A percentile compares a stretch with the other conserved stretches of the same genome.
phyloP scores from a whole-genome alignment of 768 basidiomycete genomes.

The Suillus lakei region DNA sequence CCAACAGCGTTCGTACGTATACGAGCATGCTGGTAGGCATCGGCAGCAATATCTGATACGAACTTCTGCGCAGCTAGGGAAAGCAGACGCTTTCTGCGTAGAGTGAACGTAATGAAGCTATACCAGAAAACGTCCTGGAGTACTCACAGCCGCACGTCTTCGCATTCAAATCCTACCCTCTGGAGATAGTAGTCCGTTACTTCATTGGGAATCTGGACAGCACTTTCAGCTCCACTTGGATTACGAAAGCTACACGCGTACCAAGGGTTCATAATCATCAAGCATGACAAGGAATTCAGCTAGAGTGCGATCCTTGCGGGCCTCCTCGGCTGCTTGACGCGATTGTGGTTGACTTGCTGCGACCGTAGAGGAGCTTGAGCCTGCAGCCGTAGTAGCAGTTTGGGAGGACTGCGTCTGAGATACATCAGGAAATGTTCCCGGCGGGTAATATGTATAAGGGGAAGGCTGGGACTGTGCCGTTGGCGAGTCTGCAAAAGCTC shows the following conservation, averaged over 20 bases:
- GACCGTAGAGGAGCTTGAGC: slow-evolving; percentile 21
- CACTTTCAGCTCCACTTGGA: not conserved
- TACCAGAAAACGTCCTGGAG: slow-evolving; percentile 8
- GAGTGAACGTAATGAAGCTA: slow-evolving; percentile 5
- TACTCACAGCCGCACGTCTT: slow-evolving; percentile 87
- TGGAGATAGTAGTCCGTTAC: slow-evolving; percentile 98
- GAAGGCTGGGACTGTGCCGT: slow-evolving; percentile 33
- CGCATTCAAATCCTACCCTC: slow-evolving; percentile 93
- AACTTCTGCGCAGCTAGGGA: slow-evolving; percentile 98
- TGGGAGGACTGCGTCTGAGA: slow-evolving; percentile 26
- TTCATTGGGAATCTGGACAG: slow-evolving; percentile 90
- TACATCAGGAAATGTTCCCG: slow-evolving; percentile 24
- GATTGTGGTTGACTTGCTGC: slow-evolving; percentile 46
- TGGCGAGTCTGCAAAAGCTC: slow-evolving; percentile 35
- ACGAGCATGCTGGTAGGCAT: slow-evolving; percentile 97
- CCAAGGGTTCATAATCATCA: slow-evolving; percentile 95
- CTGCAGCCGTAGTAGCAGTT: slow-evolving; percentile 16
- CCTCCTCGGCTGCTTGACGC: slow-evolving; percentile 77
- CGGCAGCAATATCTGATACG: slow-evolving; percentile 93
- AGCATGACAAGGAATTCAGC: slow-evolving; percentile 96
- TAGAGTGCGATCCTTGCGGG: slow-evolving; percentile 86
- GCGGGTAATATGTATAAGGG: slow-evolving; percentile 22
- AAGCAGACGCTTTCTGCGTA: slow-evolving; percentile 83
- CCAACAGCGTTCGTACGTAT: slow-evolving; percentile 88
- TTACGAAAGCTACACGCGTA: slow-evolving; percentile 40